Evolutionary conservation across 805 yeast genomes (phyloP), one percentile per base, ranked within the genome.

Genomic region (Starmerella bombicola): DNA sequence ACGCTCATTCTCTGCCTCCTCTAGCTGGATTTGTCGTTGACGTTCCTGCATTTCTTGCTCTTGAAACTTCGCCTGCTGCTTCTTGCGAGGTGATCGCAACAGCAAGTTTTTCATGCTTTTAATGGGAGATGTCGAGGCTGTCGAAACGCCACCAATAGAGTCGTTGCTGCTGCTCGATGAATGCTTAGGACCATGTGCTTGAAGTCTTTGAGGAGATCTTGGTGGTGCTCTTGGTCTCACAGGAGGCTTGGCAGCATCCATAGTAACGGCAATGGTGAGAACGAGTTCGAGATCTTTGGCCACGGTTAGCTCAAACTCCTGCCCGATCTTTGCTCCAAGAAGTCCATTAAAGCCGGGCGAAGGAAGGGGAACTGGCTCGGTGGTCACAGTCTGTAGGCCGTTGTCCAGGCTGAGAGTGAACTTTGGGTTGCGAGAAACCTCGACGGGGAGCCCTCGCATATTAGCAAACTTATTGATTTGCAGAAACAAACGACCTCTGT

Each of bases 251-350:
- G 77, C 78, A 10, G 66, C 62, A 37, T 83, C 68, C 62, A 53
- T 53, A 4, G 42, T 30, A 7, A 53, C 50, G 19, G 81, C 83
- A 60, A 85, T 60, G 0, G 95, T 84, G 34, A 86, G 59, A 30
- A 76, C 70, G 33, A 86, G 65, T 46, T 79, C 80, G 20, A 79
- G 65, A 3, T 69, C 62, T 15, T 70, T 73, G 16, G 71, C 74
- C 20, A 79, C 79, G 3, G 77, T 66, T 48, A 79, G 63, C 58
- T 84, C 95, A 57, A 83, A 83, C 54, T 86, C 95, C 54, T 80
- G 83, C 30, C 52, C 52, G 20, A 54, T 46, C 22, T 40, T 42
- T 3, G 49, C 51, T 8, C 38, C 32, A 12, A 48, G 30, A 8
- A 34, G 32, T 12, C 44, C 52, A 15, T 36, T 39, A 31, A 47